These are phyloP conservation scores for Myriosclerotinia duriaeana DNA, from an alignment of 2,329 filamentous ascomycete genomes.

Conservation along the genomic window DNA sequence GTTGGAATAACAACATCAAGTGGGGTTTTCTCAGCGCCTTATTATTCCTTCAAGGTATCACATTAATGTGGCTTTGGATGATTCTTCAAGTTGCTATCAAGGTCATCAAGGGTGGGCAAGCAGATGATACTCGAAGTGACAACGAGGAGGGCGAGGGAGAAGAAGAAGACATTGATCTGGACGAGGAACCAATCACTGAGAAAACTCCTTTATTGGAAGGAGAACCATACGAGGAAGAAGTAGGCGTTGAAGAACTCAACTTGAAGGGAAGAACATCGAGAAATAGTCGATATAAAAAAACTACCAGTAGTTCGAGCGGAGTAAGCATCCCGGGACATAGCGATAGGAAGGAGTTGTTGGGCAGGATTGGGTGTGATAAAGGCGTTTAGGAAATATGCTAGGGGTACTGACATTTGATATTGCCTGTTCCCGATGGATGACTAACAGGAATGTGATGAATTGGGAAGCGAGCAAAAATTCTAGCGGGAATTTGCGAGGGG, in stretches of 20 bases:
- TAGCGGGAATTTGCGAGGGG: slow-evolving; percentile 2
- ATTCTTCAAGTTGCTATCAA: slow-evolving; percentile 80
- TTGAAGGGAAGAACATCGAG: slow-evolving; percentile 50
- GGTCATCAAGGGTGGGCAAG: slow-evolving; percentile 72
- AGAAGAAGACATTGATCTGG: slow-evolving; percentile 38
- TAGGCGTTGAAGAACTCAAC: slow-evolving; percentile 70
- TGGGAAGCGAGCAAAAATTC: background rate
- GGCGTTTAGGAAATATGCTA: slow-evolving; percentile 32
- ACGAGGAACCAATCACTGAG: slow-evolving; percentile 27
- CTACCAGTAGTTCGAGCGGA: slow-evolving; percentile 36
- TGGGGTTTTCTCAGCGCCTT: slow-evolving; percentile 76
- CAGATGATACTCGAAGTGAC: slow-evolving; percentile 86
- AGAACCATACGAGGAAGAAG: slow-evolving; percentile 67
- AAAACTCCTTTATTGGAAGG: slow-evolving; percentile 26
- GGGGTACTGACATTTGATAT: background rate
- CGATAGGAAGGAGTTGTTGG: slow-evolving; percentile 41
- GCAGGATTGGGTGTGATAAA: slow-evolving; percentile 42
- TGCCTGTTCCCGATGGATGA: background rate
- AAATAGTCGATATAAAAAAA: slow-evolving; percentile 36
- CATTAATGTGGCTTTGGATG: slow-evolving; percentile 85
- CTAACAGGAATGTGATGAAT: background rate
- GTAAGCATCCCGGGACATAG: slow-evolving; percentile 40
- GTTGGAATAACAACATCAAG: slow-evolving; percentile 73
- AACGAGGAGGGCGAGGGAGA: slow-evolving; percentile 65
- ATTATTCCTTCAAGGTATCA: slow-evolving; percentile 74